phyloP scores from a whole-genome alignment of 768 basidiomycete genomes.

The Rhizopogon vinicolor region DNA sequence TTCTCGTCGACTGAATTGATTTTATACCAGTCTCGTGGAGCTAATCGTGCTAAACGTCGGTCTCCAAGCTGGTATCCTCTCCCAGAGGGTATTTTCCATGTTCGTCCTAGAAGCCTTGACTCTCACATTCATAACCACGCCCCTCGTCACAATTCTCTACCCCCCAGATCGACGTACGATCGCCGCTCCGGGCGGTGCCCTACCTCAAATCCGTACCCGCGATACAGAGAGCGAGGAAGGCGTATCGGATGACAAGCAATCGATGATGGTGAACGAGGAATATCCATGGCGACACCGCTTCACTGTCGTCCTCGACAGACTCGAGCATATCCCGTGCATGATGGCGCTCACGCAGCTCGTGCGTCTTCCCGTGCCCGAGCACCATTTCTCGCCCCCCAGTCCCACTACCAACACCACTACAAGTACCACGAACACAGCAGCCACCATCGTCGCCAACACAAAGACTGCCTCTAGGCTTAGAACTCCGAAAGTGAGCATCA shows the following conservation, averaged over 20 bases:
- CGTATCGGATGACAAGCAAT: constrained; percentile 3
- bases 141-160: constrained; percentile 62
- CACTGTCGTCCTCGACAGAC: constrained; percentile 82
- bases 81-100: constrained; percentile 84
- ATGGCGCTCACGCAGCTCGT: constrained; percentile 89
- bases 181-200: constrained; percentile 30
- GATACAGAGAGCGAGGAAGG: constrained; percentile 30
- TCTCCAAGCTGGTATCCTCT: constrained; percentile 72
- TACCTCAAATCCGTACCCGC: constrained; percentile 18
- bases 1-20: neutral
- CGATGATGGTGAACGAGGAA: constrained; percentile 8
- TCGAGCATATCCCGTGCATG: constrained; percentile 84
- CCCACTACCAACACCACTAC: neutral
- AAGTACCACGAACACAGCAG: too few species aligned
- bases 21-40: constrained; percentile 64
- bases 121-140: constrained; percentile 85
- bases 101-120: constrained; percentile 84
- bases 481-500: constrained; percentile 39
- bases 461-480: neutral
- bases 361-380: constrained; percentile 31
- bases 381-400: constrained; percentile 3
- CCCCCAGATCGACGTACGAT: constrained; percentile 56
- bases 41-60: constrained; percentile 97
- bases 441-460: neutral
- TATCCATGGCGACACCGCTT: constrained; percentile 52